A percentile compares a stretch with the other conserved stretches of the same genome.
Conservation (phyloP, 805 yeast species). For the Kuraishia piskuri region DNA sequence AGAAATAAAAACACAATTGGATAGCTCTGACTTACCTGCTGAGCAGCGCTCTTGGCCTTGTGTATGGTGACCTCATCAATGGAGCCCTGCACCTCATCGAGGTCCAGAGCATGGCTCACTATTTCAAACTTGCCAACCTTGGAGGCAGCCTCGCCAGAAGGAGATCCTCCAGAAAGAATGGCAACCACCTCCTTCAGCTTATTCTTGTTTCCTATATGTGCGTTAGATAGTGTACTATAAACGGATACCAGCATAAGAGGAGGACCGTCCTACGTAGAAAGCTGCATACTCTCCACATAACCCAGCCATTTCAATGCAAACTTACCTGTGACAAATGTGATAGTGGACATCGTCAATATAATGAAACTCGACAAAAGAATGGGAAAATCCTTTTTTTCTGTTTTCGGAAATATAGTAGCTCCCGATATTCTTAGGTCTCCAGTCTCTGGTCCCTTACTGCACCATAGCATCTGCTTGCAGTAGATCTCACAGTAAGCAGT, state of each 20-base stretch:
- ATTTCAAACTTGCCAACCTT: conserved; percentile 43
- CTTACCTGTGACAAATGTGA: conserved; percentile 23
- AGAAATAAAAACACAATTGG: no score
- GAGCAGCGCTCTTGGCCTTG: conserved; percentile 72
- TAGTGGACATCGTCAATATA: conserved; percentile 11
- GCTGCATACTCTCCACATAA: no score
- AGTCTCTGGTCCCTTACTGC: no score
- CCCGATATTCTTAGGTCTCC: background rate
- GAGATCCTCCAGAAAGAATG: conserved; percentile 42
- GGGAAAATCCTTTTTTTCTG: no score
- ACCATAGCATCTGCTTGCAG: no score
- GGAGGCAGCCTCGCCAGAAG: conserved; percentile 14
- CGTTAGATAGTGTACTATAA: background rate
- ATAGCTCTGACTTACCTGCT: conserved; percentile 25
- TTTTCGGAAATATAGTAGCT: no score
- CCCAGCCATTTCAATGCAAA: no score
- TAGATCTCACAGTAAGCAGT: no score
- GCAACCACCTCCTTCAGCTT: conserved; percentile 80
- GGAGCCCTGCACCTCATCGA: conserved; percentile 88
- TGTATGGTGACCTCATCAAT: conserved; percentile 72
- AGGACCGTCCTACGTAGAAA: background rate
- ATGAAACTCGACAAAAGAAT: background rate
- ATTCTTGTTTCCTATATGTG: conserved; percentile 76
- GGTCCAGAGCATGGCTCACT: conserved; percentile 60
- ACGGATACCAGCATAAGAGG: no score